Evolutionary conservation across 176 grass and related monocot species (phyloP).

Genomic region (Carex littledalei): DNA sequence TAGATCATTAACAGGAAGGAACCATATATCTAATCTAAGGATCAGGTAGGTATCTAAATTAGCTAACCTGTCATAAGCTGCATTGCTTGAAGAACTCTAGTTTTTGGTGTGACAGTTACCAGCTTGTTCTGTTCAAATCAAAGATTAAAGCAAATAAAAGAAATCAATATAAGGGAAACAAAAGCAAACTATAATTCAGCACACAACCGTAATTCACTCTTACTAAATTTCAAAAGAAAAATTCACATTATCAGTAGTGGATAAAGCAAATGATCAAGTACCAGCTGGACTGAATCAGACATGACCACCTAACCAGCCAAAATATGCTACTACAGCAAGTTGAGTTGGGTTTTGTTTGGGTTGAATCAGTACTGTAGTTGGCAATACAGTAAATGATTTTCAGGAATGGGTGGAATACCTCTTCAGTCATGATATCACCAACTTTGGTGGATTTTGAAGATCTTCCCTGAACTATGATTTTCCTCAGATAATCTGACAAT

Average conservation of each 20-base stretch:
- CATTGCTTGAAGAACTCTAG: slow-evolving; percentile 86
- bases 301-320: neutral
- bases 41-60: neutral
- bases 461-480: slow-evolving; percentile 96
- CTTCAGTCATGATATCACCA: slow-evolving; percentile 99
- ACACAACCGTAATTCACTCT: neutral
- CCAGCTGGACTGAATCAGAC: neutral
- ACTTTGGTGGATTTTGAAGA: slow-evolving; percentile 99
- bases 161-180: neutral
- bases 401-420: slow-evolving; percentile 35
- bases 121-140: slow-evolving; percentile 78
- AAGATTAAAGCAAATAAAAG: neutral
- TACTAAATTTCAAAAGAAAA: neutral
- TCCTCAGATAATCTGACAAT: slow-evolving; percentile 91
- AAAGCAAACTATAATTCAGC: neutral
- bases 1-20: neutral
- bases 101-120: slow-evolving; percentile 79
- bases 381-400: neutral
- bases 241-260: neutral
- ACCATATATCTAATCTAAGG: neutral
- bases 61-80: slow-evolving; percentile 95
- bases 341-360: neutral
- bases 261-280: neutral
- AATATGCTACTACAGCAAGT: neutral
- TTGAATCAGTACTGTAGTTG: neutral